Evolutionary conservation across 2,329 filamentous ascomycete species (phyloP).

Genomic region (Aureobasidium leucospermi): DNA sequence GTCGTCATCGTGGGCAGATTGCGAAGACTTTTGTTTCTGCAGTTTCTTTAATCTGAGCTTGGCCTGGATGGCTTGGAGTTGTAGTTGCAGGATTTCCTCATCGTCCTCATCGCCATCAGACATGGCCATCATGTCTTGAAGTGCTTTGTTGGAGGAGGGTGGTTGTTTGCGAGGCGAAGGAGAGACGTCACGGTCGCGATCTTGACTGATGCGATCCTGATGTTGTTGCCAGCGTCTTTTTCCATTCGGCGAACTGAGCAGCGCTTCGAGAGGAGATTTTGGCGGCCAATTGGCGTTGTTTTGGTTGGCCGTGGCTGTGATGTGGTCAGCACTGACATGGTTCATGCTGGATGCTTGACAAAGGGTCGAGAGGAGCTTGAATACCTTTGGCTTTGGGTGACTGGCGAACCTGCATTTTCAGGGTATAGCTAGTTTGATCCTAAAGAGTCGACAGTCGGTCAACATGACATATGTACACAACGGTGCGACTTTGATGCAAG

Average conservation of each 20-base stretch:
- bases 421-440: conserved; percentile 29
- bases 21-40: conserved; percentile 39
- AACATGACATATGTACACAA: conserved; percentile 4
- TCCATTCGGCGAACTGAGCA: conserved; percentile 67
- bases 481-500: neutral
- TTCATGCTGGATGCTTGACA: neutral
- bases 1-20: conserved; percentile 3
- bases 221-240: conserved; percentile 66
- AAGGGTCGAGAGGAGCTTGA: conserved; percentile 2
- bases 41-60: conserved; percentile 81
- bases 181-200: conserved; percentile 34
- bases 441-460: conserved; percentile 20
- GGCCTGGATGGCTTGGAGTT: conserved; percentile 83
- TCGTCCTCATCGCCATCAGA: conserved; percentile 48
- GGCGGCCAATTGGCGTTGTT: conserved; percentile 50
- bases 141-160: conserved; percentile 21
- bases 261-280: conserved; percentile 54
- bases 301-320: conserved; percentile 34
- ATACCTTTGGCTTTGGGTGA: conserved; percentile 38
- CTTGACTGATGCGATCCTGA: conserved; percentile 42
- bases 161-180: conserved; percentile 47
- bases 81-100: conserved; percentile 80
- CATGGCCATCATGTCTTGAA: conserved; percentile 23
- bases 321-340: neutral
- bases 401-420: conserved; percentile 28